phyloP scores from a whole-genome alignment of 495 filamentous ascomycete genomes.

The Neurospora discreta region DNA sequence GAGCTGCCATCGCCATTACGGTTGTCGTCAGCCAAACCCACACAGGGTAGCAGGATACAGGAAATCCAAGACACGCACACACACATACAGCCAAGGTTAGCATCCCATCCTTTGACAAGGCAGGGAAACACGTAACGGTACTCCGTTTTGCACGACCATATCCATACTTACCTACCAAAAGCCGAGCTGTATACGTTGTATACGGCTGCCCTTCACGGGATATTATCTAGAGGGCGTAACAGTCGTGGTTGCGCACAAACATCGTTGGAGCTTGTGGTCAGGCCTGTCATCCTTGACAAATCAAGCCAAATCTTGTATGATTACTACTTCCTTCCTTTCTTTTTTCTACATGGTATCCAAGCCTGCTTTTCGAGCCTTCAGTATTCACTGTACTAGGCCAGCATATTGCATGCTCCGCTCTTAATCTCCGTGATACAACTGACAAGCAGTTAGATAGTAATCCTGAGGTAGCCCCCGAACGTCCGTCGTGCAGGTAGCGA shows the following conservation, averaged over 20 bases:
- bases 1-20: not conserved
- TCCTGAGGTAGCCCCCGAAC: not conserved
- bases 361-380: not conserved
- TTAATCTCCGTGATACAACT: not conserved
- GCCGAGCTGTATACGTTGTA: not conserved
- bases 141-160: not conserved
- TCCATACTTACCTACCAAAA: not conserved
- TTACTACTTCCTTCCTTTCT: not conserved
- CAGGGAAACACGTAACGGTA: not conserved
- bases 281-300: not conserved
- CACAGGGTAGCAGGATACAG: not conserved
- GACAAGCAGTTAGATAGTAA: not conserved
- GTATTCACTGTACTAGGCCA: not conserved
- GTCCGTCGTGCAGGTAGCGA: not conserved
- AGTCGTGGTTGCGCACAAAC: not conserved
- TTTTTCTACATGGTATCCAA: not conserved
- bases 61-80: not conserved
- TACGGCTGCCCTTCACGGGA: not conserved
- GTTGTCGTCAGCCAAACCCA: not conserved
- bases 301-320: not conserved
- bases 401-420: not conserved
- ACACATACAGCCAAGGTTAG: not conserved
- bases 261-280: not conserved
- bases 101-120: not conserved
- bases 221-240: not conserved